A percentile compares a stretch with the other conserved stretches of the same genome.
These are phyloP conservation scores for Xylaria castorea DNA, from an alignment of 495 filamentous ascomycete genomes.

Conservation along the genomic window DNA sequence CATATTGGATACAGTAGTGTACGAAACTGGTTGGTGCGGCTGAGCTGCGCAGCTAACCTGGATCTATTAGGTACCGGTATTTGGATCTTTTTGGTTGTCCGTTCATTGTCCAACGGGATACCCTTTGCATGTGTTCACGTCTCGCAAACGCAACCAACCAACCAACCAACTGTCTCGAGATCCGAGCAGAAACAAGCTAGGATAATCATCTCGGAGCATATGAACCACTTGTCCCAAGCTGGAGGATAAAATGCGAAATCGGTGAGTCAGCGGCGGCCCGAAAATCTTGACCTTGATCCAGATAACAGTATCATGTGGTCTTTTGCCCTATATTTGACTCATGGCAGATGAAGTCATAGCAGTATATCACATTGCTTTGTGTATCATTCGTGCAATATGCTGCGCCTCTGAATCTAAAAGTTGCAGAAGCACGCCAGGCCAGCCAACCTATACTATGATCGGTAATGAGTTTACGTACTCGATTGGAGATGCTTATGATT, in stretches of 20 bases:
- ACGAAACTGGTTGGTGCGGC: neutral
- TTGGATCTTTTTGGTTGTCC: neutral
- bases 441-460: neutral
- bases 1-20: neutral
- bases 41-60: constrained; percentile 2
- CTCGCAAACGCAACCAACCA: neutral
- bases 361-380: neutral
- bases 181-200: neutral
- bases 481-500: neutral
- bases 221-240: neutral
- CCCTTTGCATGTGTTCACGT: neutral
- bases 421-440: neutral
- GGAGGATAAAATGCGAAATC: constrained; percentile 2
- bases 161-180: neutral
- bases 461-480: too few relatives aligned
- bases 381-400: neutral
- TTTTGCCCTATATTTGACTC: neutral
- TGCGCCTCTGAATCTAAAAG: neutral
- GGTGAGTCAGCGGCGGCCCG: neutral
- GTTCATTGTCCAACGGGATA: neutral
- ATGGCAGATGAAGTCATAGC: neutral
- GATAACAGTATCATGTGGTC: neutral
- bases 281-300: neutral
- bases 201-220: neutral
- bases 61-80: neutral